phyloP scores from a whole-genome alignment of 352 stramenopile genomes.

The Phytophthora pinifolia region DNA sequence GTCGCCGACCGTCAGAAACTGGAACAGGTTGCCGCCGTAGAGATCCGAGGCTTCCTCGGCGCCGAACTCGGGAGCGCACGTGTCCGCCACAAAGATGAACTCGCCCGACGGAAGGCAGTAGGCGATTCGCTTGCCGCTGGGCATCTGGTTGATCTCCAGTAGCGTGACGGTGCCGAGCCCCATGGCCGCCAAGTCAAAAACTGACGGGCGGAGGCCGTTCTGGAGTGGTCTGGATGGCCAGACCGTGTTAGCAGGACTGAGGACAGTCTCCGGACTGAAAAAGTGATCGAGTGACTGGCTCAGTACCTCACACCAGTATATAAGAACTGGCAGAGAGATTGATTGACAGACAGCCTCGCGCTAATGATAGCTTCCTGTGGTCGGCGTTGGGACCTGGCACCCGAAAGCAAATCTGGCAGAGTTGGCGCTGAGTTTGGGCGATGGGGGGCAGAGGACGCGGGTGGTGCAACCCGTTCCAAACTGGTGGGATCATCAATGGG shows the following conservation, averaged over 20 bases:
- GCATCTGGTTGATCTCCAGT: slow-evolving; percentile 59
- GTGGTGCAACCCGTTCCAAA: slow-evolving; percentile 23
- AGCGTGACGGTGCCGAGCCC: slow-evolving; percentile 55
- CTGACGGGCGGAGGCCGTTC: slow-evolving; percentile 11
- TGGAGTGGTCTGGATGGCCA: not conserved
- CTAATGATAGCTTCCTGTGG: slow-evolving; percentile 39
- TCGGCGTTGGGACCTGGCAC: slow-evolving; percentile 12
- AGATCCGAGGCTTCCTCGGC: slow-evolving; percentile 35
- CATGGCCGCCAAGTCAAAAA: slow-evolving; percentile 28
- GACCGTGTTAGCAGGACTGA: not conserved
- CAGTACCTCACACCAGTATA: slow-evolving; percentile 14
- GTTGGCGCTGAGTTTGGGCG: slow-evolving; percentile 26
- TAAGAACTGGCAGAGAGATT: slow-evolving; percentile 33
- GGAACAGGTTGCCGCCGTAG: slow-evolving; percentile 62
- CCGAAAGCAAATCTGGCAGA: slow-evolving; percentile 14
- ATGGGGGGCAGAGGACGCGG: slow-evolving; percentile 30
- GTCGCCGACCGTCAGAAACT: slow-evolving; percentile 57
- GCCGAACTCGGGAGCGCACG: slow-evolving; percentile 44
- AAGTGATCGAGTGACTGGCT: slow-evolving; percentile 18
- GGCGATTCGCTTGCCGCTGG: slow-evolving; percentile 49
- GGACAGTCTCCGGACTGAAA: not conserved
- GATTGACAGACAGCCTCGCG: slow-evolving; percentile 25
- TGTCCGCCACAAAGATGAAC: slow-evolving; percentile 69
- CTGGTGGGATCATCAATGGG: slow-evolving; percentile 21
- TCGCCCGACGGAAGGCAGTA: slow-evolving; percentile 73